Conservation (phyloP, 1,284 basidiomycete genomes). For the Ustilago nuda region DNA sequence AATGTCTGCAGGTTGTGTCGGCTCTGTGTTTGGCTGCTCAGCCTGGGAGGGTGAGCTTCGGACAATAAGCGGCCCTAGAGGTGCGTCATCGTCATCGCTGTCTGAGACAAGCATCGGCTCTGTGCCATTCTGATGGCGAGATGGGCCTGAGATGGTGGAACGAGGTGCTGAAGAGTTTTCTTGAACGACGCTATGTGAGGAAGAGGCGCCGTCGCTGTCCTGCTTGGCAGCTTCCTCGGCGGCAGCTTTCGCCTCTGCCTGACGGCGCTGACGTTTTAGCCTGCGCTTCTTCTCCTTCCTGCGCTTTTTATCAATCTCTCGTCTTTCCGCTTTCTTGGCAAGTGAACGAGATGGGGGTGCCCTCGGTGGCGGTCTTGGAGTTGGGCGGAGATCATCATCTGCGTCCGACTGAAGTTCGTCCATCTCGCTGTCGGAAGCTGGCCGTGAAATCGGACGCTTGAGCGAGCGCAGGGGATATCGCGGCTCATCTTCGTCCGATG, state of each 20-base stretch:
- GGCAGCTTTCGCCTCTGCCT: constrained; percentile 15
- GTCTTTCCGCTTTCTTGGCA: neutral
- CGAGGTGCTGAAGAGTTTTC: neutral
- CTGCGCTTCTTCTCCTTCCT: constrained; percentile 19
- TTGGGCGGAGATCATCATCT: constrained; percentile 11
- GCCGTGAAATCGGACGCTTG: neutral
- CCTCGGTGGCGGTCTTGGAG: neutral
- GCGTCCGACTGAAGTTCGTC: constrained; percentile 25
- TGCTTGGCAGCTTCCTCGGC: constrained; percentile 4
- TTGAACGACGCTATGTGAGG: neutral
- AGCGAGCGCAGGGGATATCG: constrained; percentile 13
- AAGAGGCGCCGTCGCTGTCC: constrained; percentile 1
- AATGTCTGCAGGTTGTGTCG: neutral
- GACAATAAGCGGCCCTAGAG: constrained; percentile 10
- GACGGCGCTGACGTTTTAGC: constrained; percentile 1
- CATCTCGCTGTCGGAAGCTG: constrained; percentile 3
- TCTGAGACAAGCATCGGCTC: neutral
- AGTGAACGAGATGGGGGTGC: neutral
- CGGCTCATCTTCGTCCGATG: constrained; percentile 21
- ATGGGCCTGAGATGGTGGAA: neutral
- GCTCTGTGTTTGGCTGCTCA: neutral
- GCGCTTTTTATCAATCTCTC: neutral
- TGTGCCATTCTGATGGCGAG: neutral
- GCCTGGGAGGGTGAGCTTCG: neutral
- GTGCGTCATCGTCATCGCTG: constrained; percentile 11